Conservation (phyloP, 2,329 filamentous ascomycete genomes). For the Catunica adiposa region DNA sequence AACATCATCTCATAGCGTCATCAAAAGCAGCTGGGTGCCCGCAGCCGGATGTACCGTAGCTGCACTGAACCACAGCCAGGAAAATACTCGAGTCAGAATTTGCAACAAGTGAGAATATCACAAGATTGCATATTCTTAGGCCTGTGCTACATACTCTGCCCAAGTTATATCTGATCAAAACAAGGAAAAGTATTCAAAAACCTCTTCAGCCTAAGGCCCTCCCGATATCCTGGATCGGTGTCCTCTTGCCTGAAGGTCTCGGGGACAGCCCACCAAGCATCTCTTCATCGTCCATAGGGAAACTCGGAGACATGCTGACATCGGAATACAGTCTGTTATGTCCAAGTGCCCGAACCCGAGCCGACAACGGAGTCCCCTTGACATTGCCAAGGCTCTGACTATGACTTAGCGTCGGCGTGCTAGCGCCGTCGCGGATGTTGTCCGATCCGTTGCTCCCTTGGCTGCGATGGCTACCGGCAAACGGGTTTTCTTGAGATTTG, state of each 20-base stretch:
- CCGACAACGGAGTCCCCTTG: not conserved
- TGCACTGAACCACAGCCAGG: no score
- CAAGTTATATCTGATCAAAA: conserved; percentile 1
- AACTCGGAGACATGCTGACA: conserved; percentile 27
- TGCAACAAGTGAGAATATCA: no score
- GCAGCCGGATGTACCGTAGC: no score
- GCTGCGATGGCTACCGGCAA: not conserved
- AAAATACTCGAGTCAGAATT: no score
- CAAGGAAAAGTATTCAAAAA: conserved; percentile 2
- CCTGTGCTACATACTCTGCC: not conserved
- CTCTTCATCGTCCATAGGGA: conserved; percentile 28
- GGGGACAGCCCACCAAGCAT: conserved; percentile 32
- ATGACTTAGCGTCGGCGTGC: conserved; percentile 5
- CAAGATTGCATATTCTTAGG: no score
- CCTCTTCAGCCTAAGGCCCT: conserved; percentile 34
- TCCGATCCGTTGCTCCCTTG: not conserved
- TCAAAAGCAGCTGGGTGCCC: not conserved
- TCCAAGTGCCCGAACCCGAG: conserved; percentile 7
- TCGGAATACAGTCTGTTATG: conserved; percentile 29
- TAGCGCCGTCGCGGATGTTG: not conserved
- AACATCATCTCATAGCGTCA: not conserved
- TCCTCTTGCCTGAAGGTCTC: conserved; percentile 23
- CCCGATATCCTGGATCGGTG: conserved; percentile 32
- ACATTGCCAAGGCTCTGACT: conserved; percentile 11
- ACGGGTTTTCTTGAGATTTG: not conserved